These are phyloP conservation scores for Penicillium desertorum DNA, from an alignment of 495 filamentous ascomycete genomes.

Conservation along the genomic window DNA sequence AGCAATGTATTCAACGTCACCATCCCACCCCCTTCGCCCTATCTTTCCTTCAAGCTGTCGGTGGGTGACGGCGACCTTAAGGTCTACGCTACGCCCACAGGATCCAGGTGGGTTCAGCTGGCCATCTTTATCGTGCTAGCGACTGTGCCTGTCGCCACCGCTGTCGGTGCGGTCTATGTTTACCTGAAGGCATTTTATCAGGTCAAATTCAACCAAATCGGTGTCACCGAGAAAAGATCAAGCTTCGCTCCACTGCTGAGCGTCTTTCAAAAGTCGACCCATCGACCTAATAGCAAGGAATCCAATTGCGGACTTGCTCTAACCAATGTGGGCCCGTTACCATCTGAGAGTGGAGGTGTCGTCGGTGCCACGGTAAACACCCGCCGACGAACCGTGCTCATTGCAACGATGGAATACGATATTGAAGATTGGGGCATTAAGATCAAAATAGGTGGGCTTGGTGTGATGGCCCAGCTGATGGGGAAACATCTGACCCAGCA, in stretches of 20 bases:
- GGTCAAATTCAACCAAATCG: constrained; percentile 69
- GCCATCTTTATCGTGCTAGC: constrained; percentile 55
- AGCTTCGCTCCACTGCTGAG: constrained; percentile 15
- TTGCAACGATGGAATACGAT: constrained; percentile 72
- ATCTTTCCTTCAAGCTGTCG: constrained; percentile 54
- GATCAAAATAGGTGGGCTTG: constrained; percentile 71
- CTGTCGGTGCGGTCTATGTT: constrained; percentile 50
- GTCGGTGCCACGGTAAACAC: constrained; percentile 36
- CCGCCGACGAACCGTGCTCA: constrained; percentile 56
- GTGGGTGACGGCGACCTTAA: constrained; percentile 56
- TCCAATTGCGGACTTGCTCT: constrained; percentile 29
- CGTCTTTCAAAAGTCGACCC: constrained; percentile 19
- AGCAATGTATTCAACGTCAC: constrained; percentile 42
- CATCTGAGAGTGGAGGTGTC: constrained; percentile 42
- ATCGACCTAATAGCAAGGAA: background rate
- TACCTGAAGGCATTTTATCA: constrained; percentile 68
- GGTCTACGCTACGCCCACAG: constrained; percentile 52
- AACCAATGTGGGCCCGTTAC: constrained; percentile 41
- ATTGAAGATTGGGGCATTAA: constrained; percentile 72
- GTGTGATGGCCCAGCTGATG: constrained; percentile 70
- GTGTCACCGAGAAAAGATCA: constrained; percentile 52
- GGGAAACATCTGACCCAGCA: constrained; percentile 65
- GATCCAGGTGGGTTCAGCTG: constrained; percentile 55
- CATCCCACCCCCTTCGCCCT: constrained; percentile 50
- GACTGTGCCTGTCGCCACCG: constrained; percentile 54